A percentile compares a stretch with the other conserved stretches of the same genome.
These are phyloP conservation scores for Penicillium bovifimosum DNA, from an alignment of 495 filamentous ascomycete genomes.

Conservation along the genomic window DNA sequence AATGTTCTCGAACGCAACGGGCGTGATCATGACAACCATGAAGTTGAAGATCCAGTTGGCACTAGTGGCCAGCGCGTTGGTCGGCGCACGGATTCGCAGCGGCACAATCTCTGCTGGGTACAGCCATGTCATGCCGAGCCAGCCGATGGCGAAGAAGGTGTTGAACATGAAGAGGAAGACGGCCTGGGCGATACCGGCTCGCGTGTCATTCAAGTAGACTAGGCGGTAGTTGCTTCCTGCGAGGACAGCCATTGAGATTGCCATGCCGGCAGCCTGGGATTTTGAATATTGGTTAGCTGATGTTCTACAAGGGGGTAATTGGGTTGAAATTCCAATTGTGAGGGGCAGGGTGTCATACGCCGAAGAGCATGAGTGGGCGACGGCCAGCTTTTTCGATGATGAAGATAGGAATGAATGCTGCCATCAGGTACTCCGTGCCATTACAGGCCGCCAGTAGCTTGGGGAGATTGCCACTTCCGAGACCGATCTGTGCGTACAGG, in stretches of 20 bases:
- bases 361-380: conserved; percentile 61
- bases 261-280: conserved; percentile 49
- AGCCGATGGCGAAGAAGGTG: conserved; percentile 65
- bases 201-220: conserved; percentile 25
- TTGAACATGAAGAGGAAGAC: conserved; percentile 55
- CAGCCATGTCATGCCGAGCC: conserved; percentile 67
- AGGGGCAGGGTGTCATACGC: conserved; percentile 27
- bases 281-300: neutral
- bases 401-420: conserved; percentile 60
- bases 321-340: neutral
- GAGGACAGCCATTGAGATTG: conserved; percentile 56
- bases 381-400: conserved; percentile 61
- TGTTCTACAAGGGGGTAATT: no score
- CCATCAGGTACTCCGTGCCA: conserved; percentile 63
- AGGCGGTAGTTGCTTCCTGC: conserved; percentile 37
- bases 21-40: conserved; percentile 57
- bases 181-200: conserved; percentile 42
- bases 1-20: conserved; percentile 56
- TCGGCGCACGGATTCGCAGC: conserved; percentile 21
- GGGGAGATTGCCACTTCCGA: conserved; percentile 34
- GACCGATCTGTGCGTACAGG: conserved; percentile 35
- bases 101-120: conserved; percentile 62
- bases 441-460: conserved; percentile 49
- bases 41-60: conserved; percentile 57
- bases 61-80: conserved; percentile 19